Percentiles rank a stretch among this genome's conserved stretches.
Evolutionary conservation across 768 basidiomycete species (phyloP).

Genomic region (Leccinum subtestaceum): DNA sequence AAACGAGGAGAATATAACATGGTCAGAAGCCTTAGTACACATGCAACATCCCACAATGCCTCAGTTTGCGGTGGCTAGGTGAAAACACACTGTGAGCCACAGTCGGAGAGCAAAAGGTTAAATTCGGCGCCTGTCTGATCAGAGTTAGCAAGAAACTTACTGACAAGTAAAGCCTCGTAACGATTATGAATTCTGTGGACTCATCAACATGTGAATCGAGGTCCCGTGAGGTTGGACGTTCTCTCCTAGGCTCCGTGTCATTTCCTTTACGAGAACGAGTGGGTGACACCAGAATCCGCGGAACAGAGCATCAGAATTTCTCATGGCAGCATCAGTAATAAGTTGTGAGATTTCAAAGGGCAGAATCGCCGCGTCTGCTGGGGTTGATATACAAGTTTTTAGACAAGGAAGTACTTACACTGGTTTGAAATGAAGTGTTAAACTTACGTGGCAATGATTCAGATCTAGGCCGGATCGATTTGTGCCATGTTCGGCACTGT

Average conservation of each 20-base stretch:
- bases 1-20: background rate
- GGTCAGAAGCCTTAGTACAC: background rate
- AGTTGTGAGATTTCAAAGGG: background rate
- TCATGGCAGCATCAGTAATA: background rate
- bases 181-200: background rate
- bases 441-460: background rate
- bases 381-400: background rate
- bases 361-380: background rate
- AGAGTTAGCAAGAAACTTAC: slow-evolving; percentile 28
- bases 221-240: background rate
- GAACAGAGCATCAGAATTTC: background rate
- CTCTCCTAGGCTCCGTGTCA: background rate
- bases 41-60: no score
- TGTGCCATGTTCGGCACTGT: background rate
- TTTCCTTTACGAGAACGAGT: background rate
- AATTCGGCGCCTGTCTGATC: slow-evolving; percentile 37
- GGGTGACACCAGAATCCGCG: background rate
- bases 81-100: background rate
- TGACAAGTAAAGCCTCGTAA: slow-evolving; percentile 35
- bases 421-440: background rate
- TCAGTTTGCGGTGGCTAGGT: background rate
- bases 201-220: background rate
- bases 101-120: background rate
- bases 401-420: background rate
- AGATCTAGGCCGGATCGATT: no score